phyloP scores from a whole-genome alignment of 345 rosid genomes.

The Melastoma malabathricum region DNA sequence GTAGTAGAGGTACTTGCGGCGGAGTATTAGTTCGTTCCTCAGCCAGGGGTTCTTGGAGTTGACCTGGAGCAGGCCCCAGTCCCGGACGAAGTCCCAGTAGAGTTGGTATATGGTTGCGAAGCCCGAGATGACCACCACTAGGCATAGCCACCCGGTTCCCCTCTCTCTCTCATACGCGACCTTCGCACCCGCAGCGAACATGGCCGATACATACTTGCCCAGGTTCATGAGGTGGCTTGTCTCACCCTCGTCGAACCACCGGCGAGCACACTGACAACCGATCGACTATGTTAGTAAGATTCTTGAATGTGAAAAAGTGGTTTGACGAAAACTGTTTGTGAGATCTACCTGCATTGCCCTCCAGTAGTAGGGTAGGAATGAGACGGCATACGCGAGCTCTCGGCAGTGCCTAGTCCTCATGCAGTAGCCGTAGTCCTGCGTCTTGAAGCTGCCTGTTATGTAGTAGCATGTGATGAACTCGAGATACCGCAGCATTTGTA shows the following conservation, averaged over 20 bases:
- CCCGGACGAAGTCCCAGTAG: constrained; percentile 98
- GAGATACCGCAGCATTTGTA: constrained; percentile 67
- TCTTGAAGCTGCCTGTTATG: constrained; percentile 84
- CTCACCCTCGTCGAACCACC: constrained; percentile 94
- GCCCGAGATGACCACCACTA: constrained; percentile 70
- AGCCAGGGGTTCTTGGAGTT: constrained; percentile 97
- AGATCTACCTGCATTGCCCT: constrained; percentile 90
- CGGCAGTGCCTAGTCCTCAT: constrained; percentile 56
- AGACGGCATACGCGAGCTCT: constrained; percentile 88
- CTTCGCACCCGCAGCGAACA: constrained; percentile 96
- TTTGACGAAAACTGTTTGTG: background rate
- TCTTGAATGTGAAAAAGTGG: background rate
- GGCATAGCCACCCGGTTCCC: constrained; percentile 56
- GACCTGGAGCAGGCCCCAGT: constrained; percentile 94
- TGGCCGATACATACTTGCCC: constrained; percentile 96
- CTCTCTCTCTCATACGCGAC: constrained; percentile 79
- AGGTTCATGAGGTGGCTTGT: constrained; percentile 72
- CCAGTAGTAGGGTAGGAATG: constrained; percentile 98
- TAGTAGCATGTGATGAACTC: constrained; percentile 88
- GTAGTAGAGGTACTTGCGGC: constrained; percentile 79
- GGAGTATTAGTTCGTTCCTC: constrained; percentile 86
- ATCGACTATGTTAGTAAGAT: constrained; percentile 1
- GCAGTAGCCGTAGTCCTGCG: constrained; percentile 82
- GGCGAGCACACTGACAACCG: constrained; percentile 65
- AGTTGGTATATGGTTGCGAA: constrained; percentile 86